These are phyloP conservation scores for Huntiella moniliformis DNA, from an alignment of 2,329 filamentous ascomycete genomes.

Conservation along the genomic window DNA sequence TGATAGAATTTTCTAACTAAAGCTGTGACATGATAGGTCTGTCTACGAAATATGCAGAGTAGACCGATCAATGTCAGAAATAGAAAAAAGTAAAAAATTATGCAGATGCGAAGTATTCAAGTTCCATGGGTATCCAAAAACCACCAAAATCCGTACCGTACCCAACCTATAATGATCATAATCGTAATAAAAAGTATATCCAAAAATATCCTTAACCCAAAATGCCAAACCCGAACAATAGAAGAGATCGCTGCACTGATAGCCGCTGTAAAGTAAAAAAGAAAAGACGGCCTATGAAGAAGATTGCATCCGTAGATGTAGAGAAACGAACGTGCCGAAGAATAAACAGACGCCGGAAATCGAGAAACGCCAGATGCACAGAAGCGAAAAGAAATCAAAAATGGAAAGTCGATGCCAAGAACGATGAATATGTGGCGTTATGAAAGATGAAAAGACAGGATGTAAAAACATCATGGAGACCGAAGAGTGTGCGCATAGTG, in stretches of 20 bases:
- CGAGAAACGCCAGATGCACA: neutral
- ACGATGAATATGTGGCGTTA: no score
- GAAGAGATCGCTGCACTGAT: slow-evolving; percentile 12
- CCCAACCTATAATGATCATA: slow-evolving; percentile 11
- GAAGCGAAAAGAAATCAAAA: neutral
- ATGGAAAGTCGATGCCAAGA: neutral
- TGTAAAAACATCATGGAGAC: slow-evolving; percentile 11
- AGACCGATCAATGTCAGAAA: neutral
- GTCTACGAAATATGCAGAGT: neutral
- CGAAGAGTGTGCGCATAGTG: slow-evolving; percentile 4
- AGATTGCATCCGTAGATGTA: neutral
- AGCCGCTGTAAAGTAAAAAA: slow-evolving; percentile 8
- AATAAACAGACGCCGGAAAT: no score
- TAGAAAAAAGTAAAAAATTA: neutral
- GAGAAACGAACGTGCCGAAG: neutral
- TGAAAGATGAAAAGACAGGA: slow-evolving; percentile 4
- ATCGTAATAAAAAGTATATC: slow-evolving; percentile 9
- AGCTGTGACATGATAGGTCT: neutral
- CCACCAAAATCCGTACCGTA: slow-evolving; percentile 6
- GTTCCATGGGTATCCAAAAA: slow-evolving; percentile 12
- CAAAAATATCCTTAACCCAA: slow-evolving; percentile 3
- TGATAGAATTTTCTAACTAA: neutral
- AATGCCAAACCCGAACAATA: slow-evolving; percentile 11
- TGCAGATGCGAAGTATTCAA: slow-evolving; percentile 8
- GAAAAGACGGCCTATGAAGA: neutral